Base-by-base conservation (phyloP, 2,329 filamentous ascomycete species). In the Colletotrichum trifolii region DNA sequence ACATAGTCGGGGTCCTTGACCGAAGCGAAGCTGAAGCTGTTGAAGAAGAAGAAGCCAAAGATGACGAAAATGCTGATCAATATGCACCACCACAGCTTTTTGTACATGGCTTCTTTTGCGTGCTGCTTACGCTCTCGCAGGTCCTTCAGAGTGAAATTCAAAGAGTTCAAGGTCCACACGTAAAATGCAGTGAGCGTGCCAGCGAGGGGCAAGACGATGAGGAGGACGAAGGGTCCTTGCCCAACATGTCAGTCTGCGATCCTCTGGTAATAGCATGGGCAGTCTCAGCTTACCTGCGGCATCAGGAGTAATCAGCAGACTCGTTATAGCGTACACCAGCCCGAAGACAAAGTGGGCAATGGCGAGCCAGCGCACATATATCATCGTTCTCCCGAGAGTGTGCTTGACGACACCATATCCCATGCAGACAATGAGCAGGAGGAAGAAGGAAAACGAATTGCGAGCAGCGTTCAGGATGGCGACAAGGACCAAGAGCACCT, bases 21-120 rank as follows among this genome's bases (percentile, higher is more conserved):
- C 11, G 94, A 94, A 53, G 94, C 95, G 76, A 99, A 97, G 1
- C 92, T 93, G 78, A 97, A 94, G 71, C 92, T 96, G 83, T 97
- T 98, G 83, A 98, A 90, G 83, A 99, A 98, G 84, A 99, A 97
- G 82, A 99, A 99, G 62, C 86, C 94, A 72, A 99, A 99, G 71
- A 98, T 97, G 71, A 98, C 93, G 53, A 98, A 81, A 75, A 99
- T 97, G 76, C 92, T 97, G 68, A 88, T 84, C 49, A 99, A 84
- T 66, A 99, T 97, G 76, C 93, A 95, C 94, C 94, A 99, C 94
- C 96, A 99, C 12, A 99, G 88, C 77, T 96, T 97, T 81, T 92
- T 94, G 81, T 98, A 99, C 96, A 99, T 99, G 78, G 87, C 79
- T 52, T 94, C 93, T 77, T 99, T 99, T 72, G 91, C 90, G 72